Evolutionary conservation across 208 protist species (phyloP), one percentile per base, ranked within the genome.

Genomic region (Angomonas deanei): DNA sequence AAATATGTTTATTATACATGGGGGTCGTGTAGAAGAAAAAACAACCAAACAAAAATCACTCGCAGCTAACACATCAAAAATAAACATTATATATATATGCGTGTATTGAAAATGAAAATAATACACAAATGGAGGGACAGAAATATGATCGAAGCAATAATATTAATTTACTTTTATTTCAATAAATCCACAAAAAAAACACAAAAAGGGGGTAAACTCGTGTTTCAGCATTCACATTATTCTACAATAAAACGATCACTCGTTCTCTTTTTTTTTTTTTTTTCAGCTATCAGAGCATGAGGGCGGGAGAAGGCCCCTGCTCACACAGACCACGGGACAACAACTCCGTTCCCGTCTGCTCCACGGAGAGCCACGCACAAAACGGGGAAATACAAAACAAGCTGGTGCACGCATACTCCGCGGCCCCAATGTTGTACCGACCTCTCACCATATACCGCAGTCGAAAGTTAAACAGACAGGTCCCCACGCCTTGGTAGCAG

Each of bases 401-500:
- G 47, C 87, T 78, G 1, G 42, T 19, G 21, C 55, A 19, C 1
- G 78, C 67, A 42, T n/a, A n/a, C 47, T 55, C 65, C 11, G 69
- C 58, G 6, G n/a, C 6, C 2, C n/a, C 68, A 2, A 93, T 61
- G 38, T 75, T 75, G 62, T 90, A 93, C 13, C 86, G 86, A 13
- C 69, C 73, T 1, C 83, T 82, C 23, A 90, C 55, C 21, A 88
- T 31, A 61, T 86, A 93, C 5, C 86, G 86, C 39, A 89, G 68
- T 19, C 85, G 82, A 64, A 74, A 88, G 10, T 70, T 78, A 56
- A 72, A 90, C 1, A 83, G 54, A 3, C 74, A 55, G 3, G 82
- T 84, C n/a, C 86, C 86, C 24, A 82, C n/a, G 15, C 86, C 86
- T 32, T 83, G 79, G 56, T 90, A 93, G 57, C 65, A 82, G 68